Percentiles rank a stretch among this genome's conserved stretches.
These are phyloP conservation scores for Sphagnum contortum DNA, from an alignment of 225 moss, liverwort and hornwort species.

Conservation along the genomic window DNA sequence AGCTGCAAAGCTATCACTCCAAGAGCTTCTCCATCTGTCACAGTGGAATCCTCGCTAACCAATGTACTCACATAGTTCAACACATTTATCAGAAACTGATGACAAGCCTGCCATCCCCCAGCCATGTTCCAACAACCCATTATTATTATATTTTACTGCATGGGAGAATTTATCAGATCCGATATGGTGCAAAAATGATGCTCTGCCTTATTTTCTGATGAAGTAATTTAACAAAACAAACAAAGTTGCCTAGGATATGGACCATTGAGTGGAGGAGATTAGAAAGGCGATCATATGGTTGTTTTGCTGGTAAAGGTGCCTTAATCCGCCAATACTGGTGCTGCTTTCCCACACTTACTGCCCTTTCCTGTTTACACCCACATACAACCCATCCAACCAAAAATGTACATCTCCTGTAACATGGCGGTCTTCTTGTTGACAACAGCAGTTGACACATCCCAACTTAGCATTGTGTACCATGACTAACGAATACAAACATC, in stretches of 20 bases:
- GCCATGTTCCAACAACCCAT: background rate
- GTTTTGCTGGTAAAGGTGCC: slow-evolving; percentile 18
- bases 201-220: too few species aligned
- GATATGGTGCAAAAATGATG: too few species aligned
- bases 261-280: slow-evolving; percentile 59
- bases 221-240: too few species aligned
- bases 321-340: slow-evolving; percentile 50
- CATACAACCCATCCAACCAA: too few species aligned
- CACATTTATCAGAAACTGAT: slow-evolving; percentile 90
- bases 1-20: slow-evolving; percentile 88
- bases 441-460: too few species aligned
- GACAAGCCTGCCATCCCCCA: slow-evolving; percentile 57
- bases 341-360: slow-evolving; percentile 36
- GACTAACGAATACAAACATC: too few species aligned
- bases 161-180: background rate
- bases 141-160: background rate
- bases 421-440: too few species aligned
- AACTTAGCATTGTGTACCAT: too few species aligned
- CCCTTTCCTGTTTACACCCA: slow-evolving; percentile 37
- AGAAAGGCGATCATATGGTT: slow-evolving; percentile 47
- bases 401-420: too few species aligned
- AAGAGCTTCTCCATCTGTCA: slow-evolving; percentile 80
- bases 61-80: slow-evolving; percentile 66
- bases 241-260: background rate
- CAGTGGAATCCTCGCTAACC: slow-evolving; percentile 60